Evolutionary conservation across 345 rosid genomes (phyloP).

Genomic region (Acer saccharum): DNA sequence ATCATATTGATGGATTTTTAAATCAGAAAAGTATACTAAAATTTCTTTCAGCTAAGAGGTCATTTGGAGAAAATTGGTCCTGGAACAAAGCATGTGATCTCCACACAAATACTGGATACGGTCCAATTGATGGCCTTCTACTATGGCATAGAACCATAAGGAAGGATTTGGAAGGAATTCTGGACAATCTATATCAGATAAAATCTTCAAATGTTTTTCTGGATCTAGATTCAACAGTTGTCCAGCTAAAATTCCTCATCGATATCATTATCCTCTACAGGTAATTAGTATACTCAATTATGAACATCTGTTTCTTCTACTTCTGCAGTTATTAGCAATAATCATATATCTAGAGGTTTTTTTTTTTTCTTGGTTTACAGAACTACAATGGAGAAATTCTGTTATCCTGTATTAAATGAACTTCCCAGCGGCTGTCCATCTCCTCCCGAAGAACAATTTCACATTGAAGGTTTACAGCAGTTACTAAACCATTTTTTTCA

Average conservation of each 20-base stretch:
- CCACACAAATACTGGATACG: conserved; percentile 25
- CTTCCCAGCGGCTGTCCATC: conserved; percentile 29
- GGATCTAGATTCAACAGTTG: conserved; percentile 39
- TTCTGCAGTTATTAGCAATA: background rate
- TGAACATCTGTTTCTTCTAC: background rate
- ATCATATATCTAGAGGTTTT: background rate
- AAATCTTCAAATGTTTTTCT: conserved; percentile 38
- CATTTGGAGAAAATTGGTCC: conserved; percentile 32
- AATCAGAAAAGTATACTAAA: conserved; percentile 27
- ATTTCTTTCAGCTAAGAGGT: conserved; percentile 26
- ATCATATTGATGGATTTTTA: conserved; percentile 25
- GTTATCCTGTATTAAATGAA: conserved; percentile 48
- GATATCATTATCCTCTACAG: conserved; percentile 71
- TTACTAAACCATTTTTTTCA: conserved; percentile 37
- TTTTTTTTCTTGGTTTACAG: conserved; percentile 38
- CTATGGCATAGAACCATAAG: conserved; percentile 58
- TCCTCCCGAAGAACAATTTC: conserved; percentile 32
- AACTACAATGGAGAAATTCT: conserved; percentile 58
- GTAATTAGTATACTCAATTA: conserved; percentile 35
- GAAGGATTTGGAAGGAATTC: conserved; percentile 59
- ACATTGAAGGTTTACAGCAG: conserved; percentile 45
- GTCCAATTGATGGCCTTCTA: conserved; percentile 41
- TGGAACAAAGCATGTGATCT: conserved; percentile 27
- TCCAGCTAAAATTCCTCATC: conserved; percentile 59
- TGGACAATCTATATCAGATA: conserved; percentile 41